Percentiles rank a stretch among this genome's conserved stretches.
phyloP scores from a whole-genome alignment of 306 rosid species.

The Cajanus cajan region DNA sequence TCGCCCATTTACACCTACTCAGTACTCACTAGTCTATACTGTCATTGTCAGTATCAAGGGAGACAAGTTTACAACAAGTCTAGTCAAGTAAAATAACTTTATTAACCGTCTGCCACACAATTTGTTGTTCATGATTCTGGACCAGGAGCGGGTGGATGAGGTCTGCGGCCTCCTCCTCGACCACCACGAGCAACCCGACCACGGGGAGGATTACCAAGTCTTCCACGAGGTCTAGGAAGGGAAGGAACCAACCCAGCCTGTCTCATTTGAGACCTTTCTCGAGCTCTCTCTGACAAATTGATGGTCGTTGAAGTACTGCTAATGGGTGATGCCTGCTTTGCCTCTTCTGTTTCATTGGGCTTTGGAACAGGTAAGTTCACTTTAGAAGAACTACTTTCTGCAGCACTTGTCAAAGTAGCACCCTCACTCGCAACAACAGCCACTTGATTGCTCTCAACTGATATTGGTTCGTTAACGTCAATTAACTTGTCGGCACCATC shows the following conservation, averaged over 20 bases:
- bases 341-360: conserved; percentile 45
- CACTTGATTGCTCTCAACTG: conserved; percentile 55
- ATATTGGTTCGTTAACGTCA: conserved; percentile 51
- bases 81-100: background rate
- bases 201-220: conserved; percentile 41
- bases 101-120: background rate
- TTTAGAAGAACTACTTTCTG: conserved; percentile 48
- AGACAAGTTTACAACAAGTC: background rate
- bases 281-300: conserved; percentile 63
- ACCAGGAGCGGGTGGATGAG: conserved; percentile 33
- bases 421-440: conserved; percentile 43
- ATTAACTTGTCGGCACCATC: conserved; percentile 71
- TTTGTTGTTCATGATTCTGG: conserved; percentile 32
- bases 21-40: background rate
- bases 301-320: conserved; percentile 54
- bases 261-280: conserved; percentile 62
- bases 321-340: conserved; percentile 54
- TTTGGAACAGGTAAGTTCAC: conserved; percentile 36
- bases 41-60: background rate
- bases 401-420: conserved; percentile 25
- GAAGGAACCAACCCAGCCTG: conserved; percentile 59
- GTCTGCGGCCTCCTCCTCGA: conserved; percentile 53
- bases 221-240: conserved; percentile 61
- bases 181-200: conserved; percentile 53
- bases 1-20: conserved; percentile 1